Percentiles rank a stretch among this genome's conserved stretches.
phyloP scores from a whole-genome alignment of 2,329 filamentous ascomycete species.

The Cercospora sp. region DNA sequence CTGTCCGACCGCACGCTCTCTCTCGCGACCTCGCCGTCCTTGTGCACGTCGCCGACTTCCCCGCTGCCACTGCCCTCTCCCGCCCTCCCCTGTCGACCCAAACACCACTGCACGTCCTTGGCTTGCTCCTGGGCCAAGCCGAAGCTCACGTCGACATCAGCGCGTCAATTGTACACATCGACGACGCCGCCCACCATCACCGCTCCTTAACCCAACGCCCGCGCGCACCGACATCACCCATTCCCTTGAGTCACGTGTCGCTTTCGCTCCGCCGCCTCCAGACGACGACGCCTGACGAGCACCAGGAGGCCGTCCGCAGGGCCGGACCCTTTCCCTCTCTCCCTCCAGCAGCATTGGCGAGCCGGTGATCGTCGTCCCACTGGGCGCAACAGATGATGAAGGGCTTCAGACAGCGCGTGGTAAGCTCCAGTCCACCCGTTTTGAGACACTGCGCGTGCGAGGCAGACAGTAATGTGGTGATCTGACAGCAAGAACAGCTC shows the following conservation, averaged over 20 bases:
- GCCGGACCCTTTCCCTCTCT: conserved; percentile 29
- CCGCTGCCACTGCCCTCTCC: conserved; percentile 3
- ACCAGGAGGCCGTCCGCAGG: conserved; percentile 22
- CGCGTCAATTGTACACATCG: background rate
- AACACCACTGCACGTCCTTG: conserved; percentile 1
- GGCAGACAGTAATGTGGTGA: conserved; percentile 33
- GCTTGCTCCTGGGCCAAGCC: conserved; percentile 14
- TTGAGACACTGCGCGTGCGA: conserved; percentile 23
- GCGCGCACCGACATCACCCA: conserved; percentile 1
- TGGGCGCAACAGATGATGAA: conserved; percentile 65
- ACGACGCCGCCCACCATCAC: conserved; percentile 1
- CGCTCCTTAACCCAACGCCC: background rate
- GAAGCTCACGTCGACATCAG: conserved; percentile 13
- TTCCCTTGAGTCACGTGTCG: conserved; percentile 10
- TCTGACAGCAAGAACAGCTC: conserved; percentile 71
- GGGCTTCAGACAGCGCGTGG: conserved; percentile 95
- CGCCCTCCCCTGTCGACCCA: conserved; percentile 2
- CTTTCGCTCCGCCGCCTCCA: conserved; percentile 11
- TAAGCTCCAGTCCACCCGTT: conserved; percentile 56
- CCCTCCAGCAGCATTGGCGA: conserved; percentile 35
- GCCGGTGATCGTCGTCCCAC: conserved; percentile 21
- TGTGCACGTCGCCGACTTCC: background rate
- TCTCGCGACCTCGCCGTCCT: background rate
- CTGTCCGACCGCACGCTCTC: background rate
- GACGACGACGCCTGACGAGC: conserved; percentile 14